phyloP scores from a whole-genome alignment of 1,284 basidiomycete genomes.

The Moesziomyces antarcticus region DNA sequence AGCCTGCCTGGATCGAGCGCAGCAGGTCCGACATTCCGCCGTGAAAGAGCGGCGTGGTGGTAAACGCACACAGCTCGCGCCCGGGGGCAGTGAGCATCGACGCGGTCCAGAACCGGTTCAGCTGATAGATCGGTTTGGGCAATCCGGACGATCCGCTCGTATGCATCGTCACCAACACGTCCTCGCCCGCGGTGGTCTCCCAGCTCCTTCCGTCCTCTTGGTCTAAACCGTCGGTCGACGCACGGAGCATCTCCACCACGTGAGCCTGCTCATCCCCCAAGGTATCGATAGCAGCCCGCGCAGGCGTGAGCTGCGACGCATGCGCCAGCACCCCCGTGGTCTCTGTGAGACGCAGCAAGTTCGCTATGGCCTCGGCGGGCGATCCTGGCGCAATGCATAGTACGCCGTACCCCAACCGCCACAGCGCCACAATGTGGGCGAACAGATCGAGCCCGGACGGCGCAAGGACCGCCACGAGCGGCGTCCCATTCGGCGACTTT shows the following conservation, averaged over 20 bases:
- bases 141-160: slow-evolving; percentile 74
- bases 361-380: slow-evolving; percentile 73
- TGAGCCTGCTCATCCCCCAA: background rate
- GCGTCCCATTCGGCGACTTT: slow-evolving; percentile 14
- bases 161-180: slow-evolving; percentile 74
- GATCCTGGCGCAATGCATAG: slow-evolving; percentile 69
- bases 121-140: slow-evolving; percentile 69
- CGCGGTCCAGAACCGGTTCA: slow-evolving; percentile 58
- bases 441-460: slow-evolving; percentile 69
- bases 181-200: slow-evolving; percentile 36
- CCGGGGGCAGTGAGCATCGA: slow-evolving; percentile 46
- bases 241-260: slow-evolving; percentile 13
- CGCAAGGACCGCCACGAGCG: slow-evolving; percentile 67
- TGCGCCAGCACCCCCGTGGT: slow-evolving; percentile 72
- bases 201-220: background rate
- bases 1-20: slow-evolving; percentile 68
- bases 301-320: slow-evolving; percentile 68
- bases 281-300: slow-evolving; percentile 19
- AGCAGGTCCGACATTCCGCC: slow-evolving; percentile 70
- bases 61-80: slow-evolving; percentile 65
- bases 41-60: slow-evolving; percentile 70
- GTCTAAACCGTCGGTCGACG: background rate
- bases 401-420: slow-evolving; percentile 68
- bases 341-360: slow-evolving; percentile 72
- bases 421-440: slow-evolving; percentile 67